Evolutionary conservation across 78 protist species (phyloP).

Genomic region (Acrasis kona): DNA sequence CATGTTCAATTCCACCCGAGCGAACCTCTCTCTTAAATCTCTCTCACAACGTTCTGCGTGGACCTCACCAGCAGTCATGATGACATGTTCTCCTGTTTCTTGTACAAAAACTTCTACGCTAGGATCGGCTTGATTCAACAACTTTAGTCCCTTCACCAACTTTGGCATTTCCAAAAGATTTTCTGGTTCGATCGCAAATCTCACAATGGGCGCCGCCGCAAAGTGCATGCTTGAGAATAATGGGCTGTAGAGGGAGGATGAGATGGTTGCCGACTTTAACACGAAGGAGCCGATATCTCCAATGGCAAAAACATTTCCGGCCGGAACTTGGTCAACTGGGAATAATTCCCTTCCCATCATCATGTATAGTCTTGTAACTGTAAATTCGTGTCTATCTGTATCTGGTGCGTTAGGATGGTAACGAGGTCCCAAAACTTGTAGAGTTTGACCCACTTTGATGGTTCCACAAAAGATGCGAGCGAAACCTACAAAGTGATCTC

Average conservation of each 20-base stretch:
- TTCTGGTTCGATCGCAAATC: constrained; percentile 75
- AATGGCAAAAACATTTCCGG: constrained; percentile 85
- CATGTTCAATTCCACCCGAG: constrained; percentile 6
- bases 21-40: constrained; percentile 73
- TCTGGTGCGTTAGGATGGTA: not conserved
- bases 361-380: constrained; percentile 34
- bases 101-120: constrained; percentile 49
- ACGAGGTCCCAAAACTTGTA: constrained; percentile 55
- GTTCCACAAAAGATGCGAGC: constrained; percentile 78
- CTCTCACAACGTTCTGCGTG: constrained; percentile 83
- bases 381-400: too few relatives aligned
- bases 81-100: constrained; percentile 85
- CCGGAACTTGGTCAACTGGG: constrained; percentile 44
- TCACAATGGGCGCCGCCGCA: constrained; percentile 63
- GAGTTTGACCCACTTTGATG: constrained; percentile 30
- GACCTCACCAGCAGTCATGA: constrained; percentile 82
- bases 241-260: constrained; percentile 17
- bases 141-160: constrained; percentile 58
- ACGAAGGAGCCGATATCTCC: constrained; percentile 69
- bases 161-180: constrained; percentile 34
- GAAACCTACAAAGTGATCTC: constrained; percentile 42
- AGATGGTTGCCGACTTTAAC: constrained; percentile 69
- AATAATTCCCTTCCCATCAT: constrained; percentile 85
- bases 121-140: constrained; percentile 89
- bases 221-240: constrained; percentile 18